phyloP scores from a whole-genome alignment of 225 moss, liverwort and hornwort genomes.

The Pleurozium schreberi region DNA sequence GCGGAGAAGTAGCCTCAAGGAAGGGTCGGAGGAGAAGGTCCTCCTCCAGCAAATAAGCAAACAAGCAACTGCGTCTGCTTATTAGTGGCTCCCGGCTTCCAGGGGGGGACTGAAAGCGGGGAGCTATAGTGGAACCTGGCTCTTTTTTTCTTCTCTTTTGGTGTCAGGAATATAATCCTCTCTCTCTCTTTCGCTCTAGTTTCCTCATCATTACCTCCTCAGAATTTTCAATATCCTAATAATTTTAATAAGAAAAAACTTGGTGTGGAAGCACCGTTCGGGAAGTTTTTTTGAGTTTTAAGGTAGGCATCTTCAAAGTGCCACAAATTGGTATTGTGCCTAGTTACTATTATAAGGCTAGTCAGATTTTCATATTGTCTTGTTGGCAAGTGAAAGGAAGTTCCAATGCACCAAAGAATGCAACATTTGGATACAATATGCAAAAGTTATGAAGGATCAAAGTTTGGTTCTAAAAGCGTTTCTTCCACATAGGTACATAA shows the following conservation, averaged over 20 bases:
- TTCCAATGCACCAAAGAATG: too few species aligned
- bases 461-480: too few species aligned
- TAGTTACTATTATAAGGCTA: too few species aligned
- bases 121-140: background rate
- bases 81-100: background rate
- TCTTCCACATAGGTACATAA: too few species aligned
- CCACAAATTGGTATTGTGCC: too few species aligned
- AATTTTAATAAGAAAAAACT: background rate
- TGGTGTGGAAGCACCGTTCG: background rate
- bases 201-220: background rate
- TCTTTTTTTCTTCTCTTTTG: background rate
- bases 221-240: background rate
- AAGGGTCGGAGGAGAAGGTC: background rate
- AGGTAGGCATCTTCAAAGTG: too few species aligned
- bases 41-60: background rate
- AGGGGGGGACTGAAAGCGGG: too few species aligned
- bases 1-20: background rate
- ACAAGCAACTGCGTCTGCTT: background rate
- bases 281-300: too few species aligned
- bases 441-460: too few species aligned
- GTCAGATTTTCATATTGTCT: too few species aligned
- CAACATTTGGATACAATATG: too few species aligned
- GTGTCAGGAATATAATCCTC: background rate
- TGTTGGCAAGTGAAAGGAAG: too few species aligned
- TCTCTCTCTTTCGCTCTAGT: background rate